These are phyloP conservation scores for Tolypocladium tropicale DNA, from an alignment of 2,329 filamentous ascomycete species.

Conservation along the genomic window DNA sequence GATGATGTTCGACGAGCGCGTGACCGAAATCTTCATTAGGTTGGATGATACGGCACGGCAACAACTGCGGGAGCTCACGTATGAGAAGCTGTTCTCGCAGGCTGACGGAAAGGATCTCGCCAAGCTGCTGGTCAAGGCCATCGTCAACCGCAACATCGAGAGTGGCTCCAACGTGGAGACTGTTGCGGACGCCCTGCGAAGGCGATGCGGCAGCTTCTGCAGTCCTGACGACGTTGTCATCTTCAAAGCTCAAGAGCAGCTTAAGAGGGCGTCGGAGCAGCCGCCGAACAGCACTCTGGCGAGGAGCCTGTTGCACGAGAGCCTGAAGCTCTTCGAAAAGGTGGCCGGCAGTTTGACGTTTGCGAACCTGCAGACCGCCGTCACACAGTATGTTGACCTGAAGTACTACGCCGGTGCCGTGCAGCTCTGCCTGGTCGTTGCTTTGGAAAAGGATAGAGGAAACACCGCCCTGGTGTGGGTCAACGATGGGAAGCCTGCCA, in stretches of 20 bases:
- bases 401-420: slow-evolving; percentile 93
- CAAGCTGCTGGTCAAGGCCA: slow-evolving; percentile 90
- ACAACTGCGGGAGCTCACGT: slow-evolving; percentile 68
- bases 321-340: slow-evolving; percentile 75
- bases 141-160: slow-evolving; percentile 95
- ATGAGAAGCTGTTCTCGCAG: slow-evolving; percentile 77
- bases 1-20: slow-evolving; percentile 87
- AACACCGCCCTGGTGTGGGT: slow-evolving; percentile 81
- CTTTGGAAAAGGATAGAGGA: slow-evolving; percentile 74
- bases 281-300: slow-evolving; percentile 65
- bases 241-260: slow-evolving; percentile 93
- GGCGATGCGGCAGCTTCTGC: slow-evolving; percentile 93
- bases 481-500: slow-evolving; percentile 65
- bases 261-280: slow-evolving; percentile 79
- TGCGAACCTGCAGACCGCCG: slow-evolving; percentile 68
- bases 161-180: slow-evolving; percentile 97
- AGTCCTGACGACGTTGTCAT: slow-evolving; percentile 95
- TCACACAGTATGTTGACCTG: slow-evolving; percentile 68
- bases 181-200: slow-evolving; percentile 84
- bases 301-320: slow-evolving; percentile 76
- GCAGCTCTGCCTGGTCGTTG: slow-evolving; percentile 73
- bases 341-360: slow-evolving; percentile 75
- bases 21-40: slow-evolving; percentile 75
- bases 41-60: slow-evolving; percentile 61
- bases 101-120: slow-evolving; percentile 75